Conservation (phyloP, 2,329 filamentous ascomycete species). For the Orbilia oligospora region DNA sequence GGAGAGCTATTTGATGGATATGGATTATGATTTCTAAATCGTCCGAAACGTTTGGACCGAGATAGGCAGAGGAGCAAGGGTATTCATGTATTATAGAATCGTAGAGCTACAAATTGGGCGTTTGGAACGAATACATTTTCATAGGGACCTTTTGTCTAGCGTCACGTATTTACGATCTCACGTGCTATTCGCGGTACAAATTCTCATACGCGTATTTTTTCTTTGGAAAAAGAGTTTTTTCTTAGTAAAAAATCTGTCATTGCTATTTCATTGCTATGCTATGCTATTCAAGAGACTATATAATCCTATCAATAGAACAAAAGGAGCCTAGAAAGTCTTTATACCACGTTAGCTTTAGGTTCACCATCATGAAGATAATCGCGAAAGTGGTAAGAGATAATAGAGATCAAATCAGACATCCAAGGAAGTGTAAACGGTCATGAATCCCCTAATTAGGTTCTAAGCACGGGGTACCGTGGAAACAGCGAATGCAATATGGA, state of each 20-base stretch:
- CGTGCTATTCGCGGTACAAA: slow-evolving; percentile 8
- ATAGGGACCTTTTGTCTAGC: not conserved
- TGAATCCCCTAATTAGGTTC: slow-evolving; percentile 64
- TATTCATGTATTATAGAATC: slow-evolving; percentile 17
- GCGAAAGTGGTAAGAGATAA: not conserved
- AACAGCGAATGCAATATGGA: slow-evolving; percentile 65
- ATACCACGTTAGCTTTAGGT: slow-evolving; percentile 35
- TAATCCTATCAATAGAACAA: not conserved
- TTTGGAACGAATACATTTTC: slow-evolving; percentile 24
- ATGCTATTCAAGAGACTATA: slow-evolving; percentile 1
- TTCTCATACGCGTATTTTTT: not conserved
- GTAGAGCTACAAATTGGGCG: slow-evolving; percentile 10
- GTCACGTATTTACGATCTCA: slow-evolving; percentile 27
- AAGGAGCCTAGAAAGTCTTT: slow-evolving; percentile 31
- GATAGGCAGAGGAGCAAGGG: not conserved
- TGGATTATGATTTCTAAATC: slow-evolving; percentile 54
- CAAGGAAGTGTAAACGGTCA: slow-evolving; percentile 64
- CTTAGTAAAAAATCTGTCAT: not conserved
- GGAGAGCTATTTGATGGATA: slow-evolving; percentile 73
- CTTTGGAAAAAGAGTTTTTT: not conserved
- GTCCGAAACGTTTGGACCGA: not conserved
- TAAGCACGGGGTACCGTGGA: slow-evolving; percentile 64
- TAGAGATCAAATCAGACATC: slow-evolving; percentile 64
- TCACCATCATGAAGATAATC: not conserved
- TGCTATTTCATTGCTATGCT: not conserved